Conservation (phyloP, 352 stramenopile species). For the Globisporangium nodosum region DNA sequence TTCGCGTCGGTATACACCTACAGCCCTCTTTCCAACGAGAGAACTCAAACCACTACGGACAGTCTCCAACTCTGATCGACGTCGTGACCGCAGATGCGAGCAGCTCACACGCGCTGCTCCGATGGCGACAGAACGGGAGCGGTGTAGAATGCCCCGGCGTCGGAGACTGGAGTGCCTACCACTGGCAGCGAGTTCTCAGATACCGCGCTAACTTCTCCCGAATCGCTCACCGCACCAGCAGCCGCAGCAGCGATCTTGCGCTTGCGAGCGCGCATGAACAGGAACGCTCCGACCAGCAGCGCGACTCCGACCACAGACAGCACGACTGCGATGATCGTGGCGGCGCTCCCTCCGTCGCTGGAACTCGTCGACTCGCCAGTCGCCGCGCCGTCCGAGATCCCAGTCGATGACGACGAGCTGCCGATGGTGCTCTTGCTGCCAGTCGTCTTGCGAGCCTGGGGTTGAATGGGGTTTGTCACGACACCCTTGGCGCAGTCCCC, state of each 20-base stretch:
- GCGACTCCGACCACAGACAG: conserved; percentile 32
- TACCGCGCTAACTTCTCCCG: not conserved
- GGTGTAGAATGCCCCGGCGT: conserved; percentile 1
- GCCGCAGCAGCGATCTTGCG: not conserved
- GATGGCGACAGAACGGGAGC: not conserved
- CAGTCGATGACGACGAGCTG: not conserved
- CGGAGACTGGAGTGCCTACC: not conserved
- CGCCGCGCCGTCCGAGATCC: conserved; percentile 7
- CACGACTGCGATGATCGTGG: conserved; percentile 29
- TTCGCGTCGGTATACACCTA: too few species aligned
- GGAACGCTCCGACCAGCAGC: conserved; percentile 26
- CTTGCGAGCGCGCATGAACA: conserved; percentile 13
- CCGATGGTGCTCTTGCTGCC: not conserved
- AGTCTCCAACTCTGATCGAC: not conserved
- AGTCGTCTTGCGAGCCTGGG: not conserved
- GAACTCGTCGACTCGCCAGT: conserved; percentile 12
- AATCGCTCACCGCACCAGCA: not conserved
- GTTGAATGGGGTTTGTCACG: conserved; percentile 7
- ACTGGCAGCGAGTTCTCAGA: not conserved
- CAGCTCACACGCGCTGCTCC: not conserved
- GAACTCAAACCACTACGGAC: not conserved
- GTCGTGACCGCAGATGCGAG: too few species aligned
- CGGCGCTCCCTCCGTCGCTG: conserved; percentile 11
- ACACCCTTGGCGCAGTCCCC: conserved; percentile 26
- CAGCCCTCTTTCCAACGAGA: not conserved